Percentiles rank a stretch among this genome's conserved stretches.
phyloP scores from a whole-genome alignment of 2,329 filamentous ascomycete species.

The Botrytis fabae region DNA sequence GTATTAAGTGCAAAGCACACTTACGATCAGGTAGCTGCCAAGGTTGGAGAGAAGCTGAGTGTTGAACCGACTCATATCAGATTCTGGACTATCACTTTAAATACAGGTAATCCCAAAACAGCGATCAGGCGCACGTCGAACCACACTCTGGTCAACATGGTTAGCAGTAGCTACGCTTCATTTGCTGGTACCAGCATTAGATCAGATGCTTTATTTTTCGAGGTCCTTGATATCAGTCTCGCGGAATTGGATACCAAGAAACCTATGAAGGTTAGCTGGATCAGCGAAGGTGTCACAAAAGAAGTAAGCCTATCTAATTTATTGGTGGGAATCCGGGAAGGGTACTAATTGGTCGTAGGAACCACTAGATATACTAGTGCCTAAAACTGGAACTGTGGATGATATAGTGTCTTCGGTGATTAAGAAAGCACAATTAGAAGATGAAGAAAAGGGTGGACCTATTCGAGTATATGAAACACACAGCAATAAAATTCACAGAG shows the following conservation, averaged over 20 bases:
- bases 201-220: constrained; percentile 81
- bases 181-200: constrained; percentile 71
- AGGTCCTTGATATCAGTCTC: constrained; percentile 90
- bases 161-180: constrained; percentile 71
- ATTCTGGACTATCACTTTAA: constrained; percentile 81
- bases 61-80: constrained; percentile 84
- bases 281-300: constrained; percentile 88
- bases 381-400: constrained; percentile 77
- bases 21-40: constrained; percentile 83
- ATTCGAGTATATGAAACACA: constrained; percentile 83
- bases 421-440: constrained; percentile 77
- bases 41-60: constrained; percentile 74
- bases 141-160: constrained; percentile 74
- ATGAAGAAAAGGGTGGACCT: constrained; percentile 67
- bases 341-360: constrained; percentile 55
- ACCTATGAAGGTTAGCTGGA: constrained; percentile 75
- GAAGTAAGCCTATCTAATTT: constrained; percentile 58
- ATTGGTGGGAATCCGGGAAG: constrained; percentile 19
- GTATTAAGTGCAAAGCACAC: constrained; percentile 83
- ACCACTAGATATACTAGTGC: constrained; percentile 76
- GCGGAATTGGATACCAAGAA: constrained; percentile 94
- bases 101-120: constrained; percentile 73
- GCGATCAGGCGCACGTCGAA: constrained; percentile 69
- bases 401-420: constrained; percentile 76
- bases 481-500: constrained; percentile 79